Conservation (phyloP, 495 filamentous ascomycete genomes). For the Penicillium coprophilum region DNA sequence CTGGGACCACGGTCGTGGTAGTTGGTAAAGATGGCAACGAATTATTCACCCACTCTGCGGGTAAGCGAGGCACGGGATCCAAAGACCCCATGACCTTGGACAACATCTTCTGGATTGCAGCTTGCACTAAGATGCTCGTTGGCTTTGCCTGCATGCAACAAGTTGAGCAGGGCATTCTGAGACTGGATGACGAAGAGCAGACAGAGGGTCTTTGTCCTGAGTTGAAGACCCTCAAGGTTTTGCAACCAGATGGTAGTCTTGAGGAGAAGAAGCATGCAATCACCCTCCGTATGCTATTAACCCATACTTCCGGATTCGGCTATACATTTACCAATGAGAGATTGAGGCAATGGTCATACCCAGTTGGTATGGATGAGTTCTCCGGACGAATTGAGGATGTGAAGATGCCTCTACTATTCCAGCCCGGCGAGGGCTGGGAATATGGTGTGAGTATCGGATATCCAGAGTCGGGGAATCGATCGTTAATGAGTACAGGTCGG, state of each 20-base stretch:
- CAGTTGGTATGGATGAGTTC: conserved; percentile 56
- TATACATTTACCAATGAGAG: conserved; percentile 56
- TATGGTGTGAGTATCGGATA: conserved; percentile 51
- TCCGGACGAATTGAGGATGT: conserved; percentile 44
- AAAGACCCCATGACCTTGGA: conserved; percentile 51
- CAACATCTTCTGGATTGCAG: conserved; percentile 57
- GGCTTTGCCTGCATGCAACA: conserved; percentile 62
- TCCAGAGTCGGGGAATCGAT: not conserved
- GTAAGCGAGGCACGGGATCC: conserved; percentile 38
- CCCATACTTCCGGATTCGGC: conserved; percentile 57
- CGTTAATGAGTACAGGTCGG: conserved; percentile 36
- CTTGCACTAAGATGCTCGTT: conserved; percentile 57
- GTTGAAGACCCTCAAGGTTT: conserved; percentile 47
- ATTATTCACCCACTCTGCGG: conserved; percentile 16
- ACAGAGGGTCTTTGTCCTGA: conserved; percentile 52
- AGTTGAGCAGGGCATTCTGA: conserved; percentile 54
- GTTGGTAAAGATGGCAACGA: conserved; percentile 5
- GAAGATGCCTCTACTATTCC: conserved; percentile 49
- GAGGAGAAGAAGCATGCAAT: conserved; percentile 54
- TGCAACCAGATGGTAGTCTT: conserved; percentile 45
- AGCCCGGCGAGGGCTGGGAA: conserved; percentile 57
- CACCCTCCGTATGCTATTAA: conserved; percentile 61
- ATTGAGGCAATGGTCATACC: conserved; percentile 44
- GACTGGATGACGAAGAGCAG: conserved; percentile 50
- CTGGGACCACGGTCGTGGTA: conserved; percentile 3